These are phyloP conservation scores for Candida schatavii DNA, from an alignment of 805 yeast genomes.

Conservation along the genomic window DNA sequence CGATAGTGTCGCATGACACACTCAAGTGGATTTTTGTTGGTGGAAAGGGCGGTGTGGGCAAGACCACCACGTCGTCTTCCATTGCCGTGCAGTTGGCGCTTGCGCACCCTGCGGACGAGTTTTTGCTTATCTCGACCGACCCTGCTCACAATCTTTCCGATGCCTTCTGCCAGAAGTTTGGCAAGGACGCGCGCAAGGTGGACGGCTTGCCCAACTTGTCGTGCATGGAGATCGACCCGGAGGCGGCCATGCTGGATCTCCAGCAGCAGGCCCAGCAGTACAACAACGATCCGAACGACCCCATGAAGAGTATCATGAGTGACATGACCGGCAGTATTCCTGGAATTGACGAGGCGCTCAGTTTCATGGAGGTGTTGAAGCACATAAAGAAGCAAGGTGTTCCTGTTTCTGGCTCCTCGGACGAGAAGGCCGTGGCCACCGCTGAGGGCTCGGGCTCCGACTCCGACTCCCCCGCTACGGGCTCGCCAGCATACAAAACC, in stretches of 20 bases:
- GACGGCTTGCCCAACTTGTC: slow-evolving; percentile 85
- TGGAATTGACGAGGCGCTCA: slow-evolving; percentile 96
- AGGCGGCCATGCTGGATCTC: slow-evolving; percentile 87
- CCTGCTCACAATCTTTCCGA: slow-evolving; percentile 98
- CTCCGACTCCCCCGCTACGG: too few relatives aligned
- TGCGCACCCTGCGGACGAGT: slow-evolving; percentile 74
- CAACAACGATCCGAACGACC: slow-evolving; percentile 56
- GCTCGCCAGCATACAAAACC: slow-evolving; percentile 57
- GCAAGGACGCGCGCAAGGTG: slow-evolving; percentile 92
- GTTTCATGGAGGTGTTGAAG: slow-evolving; percentile 96
- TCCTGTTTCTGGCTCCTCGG: slow-evolving; percentile 11
- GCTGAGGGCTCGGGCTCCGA: slow-evolving; percentile 20
- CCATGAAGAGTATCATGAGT: slow-evolving; percentile 72
- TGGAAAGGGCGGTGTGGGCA: slow-evolving; percentile 99
- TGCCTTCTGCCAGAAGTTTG: slow-evolving; percentile 97
- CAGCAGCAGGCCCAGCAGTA: slow-evolving; percentile 56
- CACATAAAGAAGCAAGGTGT: slow-evolving; percentile 77
- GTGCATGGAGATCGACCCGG: slow-evolving; percentile 98
- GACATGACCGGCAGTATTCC: slow-evolving; percentile 95
- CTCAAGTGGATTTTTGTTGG: slow-evolving; percentile 98
- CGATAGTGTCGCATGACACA: slow-evolving; percentile 58
- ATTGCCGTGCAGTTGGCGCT: slow-evolving; percentile 91
- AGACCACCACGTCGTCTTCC: slow-evolving; percentile 95
- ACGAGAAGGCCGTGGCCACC: slow-evolving; percentile 4
- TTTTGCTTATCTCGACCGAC: slow-evolving; percentile 89